Evolutionary conservation across 169 alveolate species (phyloP).

Genomic region (Eimeria maxima): DNA sequence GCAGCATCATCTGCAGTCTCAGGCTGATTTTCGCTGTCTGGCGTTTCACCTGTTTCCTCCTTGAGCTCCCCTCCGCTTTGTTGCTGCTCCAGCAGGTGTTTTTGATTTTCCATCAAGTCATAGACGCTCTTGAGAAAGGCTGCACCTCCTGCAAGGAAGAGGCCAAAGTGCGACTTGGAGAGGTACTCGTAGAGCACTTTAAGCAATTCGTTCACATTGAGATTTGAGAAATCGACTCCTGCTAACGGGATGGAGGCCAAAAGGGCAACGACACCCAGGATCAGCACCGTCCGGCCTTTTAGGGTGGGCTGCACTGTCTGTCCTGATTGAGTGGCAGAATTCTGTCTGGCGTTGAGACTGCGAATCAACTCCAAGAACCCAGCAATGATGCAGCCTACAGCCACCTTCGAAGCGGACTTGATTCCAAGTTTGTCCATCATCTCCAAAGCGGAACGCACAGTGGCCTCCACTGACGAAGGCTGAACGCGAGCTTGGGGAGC

Average conservation of each 20-base stretch:
- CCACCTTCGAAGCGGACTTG: neutral
- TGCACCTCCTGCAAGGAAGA: constrained; percentile 7
- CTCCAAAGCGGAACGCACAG: neutral
- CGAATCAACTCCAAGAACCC: neutral
- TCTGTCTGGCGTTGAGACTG: neutral
- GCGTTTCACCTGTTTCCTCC: neutral
- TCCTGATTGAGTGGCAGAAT: neutral
- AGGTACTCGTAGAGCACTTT: neutral
- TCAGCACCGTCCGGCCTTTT: neutral
- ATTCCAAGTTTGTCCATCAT: constrained; percentile 1
- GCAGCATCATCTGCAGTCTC: neutral
- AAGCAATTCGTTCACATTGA: neutral
- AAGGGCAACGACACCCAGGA: neutral
- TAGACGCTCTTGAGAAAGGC: neutral
- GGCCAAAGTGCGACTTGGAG: constrained; percentile 3
- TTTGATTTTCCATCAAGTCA: neutral
- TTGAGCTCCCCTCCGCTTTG: neutral
- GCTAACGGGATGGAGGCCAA: neutral
- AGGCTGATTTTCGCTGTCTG: neutral
- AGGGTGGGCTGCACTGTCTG: neutral
- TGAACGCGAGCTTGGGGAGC: neutral
- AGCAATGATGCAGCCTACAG: neutral
- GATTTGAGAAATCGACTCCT: neutral
- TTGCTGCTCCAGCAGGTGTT: neutral
- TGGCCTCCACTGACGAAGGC: neutral